phyloP scores from a whole-genome alignment of 192 early-diverging fungal species.

The Coemansia sp. region DNA sequence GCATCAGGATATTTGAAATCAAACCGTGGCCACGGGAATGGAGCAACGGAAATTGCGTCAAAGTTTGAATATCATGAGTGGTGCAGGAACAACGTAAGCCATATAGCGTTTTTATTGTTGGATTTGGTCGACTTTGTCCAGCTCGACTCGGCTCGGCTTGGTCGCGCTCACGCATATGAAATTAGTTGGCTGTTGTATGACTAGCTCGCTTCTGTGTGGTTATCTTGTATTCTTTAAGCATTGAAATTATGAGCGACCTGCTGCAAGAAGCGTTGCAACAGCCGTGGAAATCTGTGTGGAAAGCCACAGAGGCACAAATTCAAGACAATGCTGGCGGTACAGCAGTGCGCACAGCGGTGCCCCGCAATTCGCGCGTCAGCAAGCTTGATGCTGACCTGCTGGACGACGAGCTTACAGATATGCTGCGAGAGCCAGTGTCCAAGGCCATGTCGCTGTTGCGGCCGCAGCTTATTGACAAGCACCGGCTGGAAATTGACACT shows the following conservation, averaged over 20 bases:
- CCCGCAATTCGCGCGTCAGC: constrained; percentile 60
- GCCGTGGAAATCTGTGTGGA: constrained; percentile 41
- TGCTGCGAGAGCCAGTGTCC: constrained; percentile 75
- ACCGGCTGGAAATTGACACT: constrained; percentile 70
- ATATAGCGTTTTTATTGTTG: too few species aligned
- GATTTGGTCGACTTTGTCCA: not conserved
- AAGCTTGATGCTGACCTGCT: constrained; percentile 84
- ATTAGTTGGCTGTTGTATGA: too few species aligned
- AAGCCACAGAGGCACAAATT: constrained; percentile 43
- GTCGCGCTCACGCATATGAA: too few species aligned
- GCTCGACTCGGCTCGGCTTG: not conserved
- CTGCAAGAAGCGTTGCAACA: constrained; percentile 26
- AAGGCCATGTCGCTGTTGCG: constrained; percentile 60
- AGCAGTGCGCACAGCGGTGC: constrained; percentile 59
- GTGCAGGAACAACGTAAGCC: too few species aligned
- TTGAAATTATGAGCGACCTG: constrained; percentile 3
- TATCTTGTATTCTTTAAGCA: not conserved
- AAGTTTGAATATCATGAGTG: too few species aligned
- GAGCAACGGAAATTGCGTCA: too few species aligned
- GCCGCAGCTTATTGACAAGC: constrained; percentile 56
- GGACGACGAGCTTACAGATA: constrained; percentile 70
- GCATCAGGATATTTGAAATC: too few species aligned
- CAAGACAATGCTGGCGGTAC: constrained; percentile 60
- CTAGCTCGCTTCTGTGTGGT: not conserved
- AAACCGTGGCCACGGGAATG: too few species aligned